These are phyloP conservation scores for Glycine soja DNA, from an alignment of 306 rosid species.

Conservation along the genomic window DNA sequence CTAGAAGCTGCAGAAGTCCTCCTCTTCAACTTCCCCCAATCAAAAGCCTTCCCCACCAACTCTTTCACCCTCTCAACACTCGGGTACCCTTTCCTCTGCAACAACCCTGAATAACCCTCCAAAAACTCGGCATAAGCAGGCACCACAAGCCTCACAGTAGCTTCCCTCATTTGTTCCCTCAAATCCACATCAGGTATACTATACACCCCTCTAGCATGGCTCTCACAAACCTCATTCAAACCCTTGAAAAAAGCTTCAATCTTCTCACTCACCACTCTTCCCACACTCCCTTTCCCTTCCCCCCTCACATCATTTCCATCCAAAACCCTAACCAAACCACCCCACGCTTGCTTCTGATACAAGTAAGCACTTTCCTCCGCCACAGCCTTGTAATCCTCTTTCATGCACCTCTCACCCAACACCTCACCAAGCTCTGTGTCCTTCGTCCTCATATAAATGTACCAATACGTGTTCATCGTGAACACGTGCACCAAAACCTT, in stretches of 20 bases:
- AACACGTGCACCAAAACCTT: slow-evolving; percentile 60
- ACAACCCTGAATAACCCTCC: slow-evolving; percentile 53
- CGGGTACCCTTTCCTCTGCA: slow-evolving; percentile 56
- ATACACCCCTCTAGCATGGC: slow-evolving; percentile 55
- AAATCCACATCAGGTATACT: slow-evolving; percentile 71
- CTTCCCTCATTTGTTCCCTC: slow-evolving; percentile 75
- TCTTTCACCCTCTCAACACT: slow-evolving; percentile 64
- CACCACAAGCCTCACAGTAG: slow-evolving; percentile 65
- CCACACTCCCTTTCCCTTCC: slow-evolving; percentile 48
- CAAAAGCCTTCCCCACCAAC: slow-evolving; percentile 60
- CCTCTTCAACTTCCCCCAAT: slow-evolving; percentile 47
- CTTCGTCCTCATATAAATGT: slow-evolving; percentile 82
- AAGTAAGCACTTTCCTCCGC: slow-evolving; percentile 83
- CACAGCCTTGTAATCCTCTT: slow-evolving; percentile 58
- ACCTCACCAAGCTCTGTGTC: slow-evolving; percentile 79
- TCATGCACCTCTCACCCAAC: slow-evolving; percentile 70
- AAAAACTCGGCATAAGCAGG: slow-evolving; percentile 63
- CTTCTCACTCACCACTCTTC: slow-evolving; percentile 48
- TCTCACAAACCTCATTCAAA: slow-evolving; percentile 61
- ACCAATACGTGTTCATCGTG: slow-evolving; percentile 88
- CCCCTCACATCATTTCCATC: slow-evolving; percentile 54
- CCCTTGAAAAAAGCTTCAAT: slow-evolving; percentile 67
- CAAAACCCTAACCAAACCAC: slow-evolving; percentile 57
- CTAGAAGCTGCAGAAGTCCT: slow-evolving; percentile 45
- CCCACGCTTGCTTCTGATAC: slow-evolving; percentile 85